These are phyloP conservation scores for Corniculantispora saksenae DNA, from an alignment of 2,329 filamentous ascomycete species.

Conservation along the genomic window DNA sequence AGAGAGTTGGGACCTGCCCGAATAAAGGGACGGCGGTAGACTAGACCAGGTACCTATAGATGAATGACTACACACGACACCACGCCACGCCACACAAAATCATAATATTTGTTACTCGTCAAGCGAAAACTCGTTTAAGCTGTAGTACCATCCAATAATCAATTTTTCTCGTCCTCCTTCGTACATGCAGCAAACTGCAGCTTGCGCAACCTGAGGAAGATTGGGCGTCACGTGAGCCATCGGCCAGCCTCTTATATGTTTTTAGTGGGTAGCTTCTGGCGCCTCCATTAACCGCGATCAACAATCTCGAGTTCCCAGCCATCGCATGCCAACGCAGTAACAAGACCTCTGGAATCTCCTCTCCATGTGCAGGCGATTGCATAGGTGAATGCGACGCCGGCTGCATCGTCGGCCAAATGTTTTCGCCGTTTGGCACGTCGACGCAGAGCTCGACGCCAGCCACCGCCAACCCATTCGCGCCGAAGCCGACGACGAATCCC, in stretches of 20 bases:
- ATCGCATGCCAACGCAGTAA: conserved; percentile 10
- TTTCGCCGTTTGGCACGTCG: conserved; percentile 38
- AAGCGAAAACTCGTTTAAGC: not conserved
- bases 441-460: conserved; percentile 37
- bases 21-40: conserved; percentile 41
- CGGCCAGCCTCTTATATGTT: not conserved
- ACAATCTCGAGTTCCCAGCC: conserved; percentile 13
- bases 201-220: not conserved
- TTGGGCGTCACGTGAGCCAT: conserved; percentile 14
- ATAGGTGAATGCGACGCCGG: conserved; percentile 41
- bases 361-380: conserved; percentile 36
- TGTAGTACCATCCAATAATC: not conserved
- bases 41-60: not conserved
- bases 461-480: conserved; percentile 37
- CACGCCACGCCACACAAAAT: not conserved
- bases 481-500: conserved; percentile 28
- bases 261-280: conserved; percentile 18
- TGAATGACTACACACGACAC: conserved; percentile 6
- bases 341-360: conserved; percentile 19
- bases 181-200: not conserved
- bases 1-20: conserved; percentile 76
- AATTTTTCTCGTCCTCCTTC: not conserved
- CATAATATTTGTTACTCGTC: not conserved
- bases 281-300: conserved; percentile 17
- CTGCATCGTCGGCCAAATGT: conserved; percentile 45